Evolutionary conservation across 257 asterid genomes (phyloP), one percentile per base, ranked within the genome.

Genomic region (Petrea volubilis): DNA sequence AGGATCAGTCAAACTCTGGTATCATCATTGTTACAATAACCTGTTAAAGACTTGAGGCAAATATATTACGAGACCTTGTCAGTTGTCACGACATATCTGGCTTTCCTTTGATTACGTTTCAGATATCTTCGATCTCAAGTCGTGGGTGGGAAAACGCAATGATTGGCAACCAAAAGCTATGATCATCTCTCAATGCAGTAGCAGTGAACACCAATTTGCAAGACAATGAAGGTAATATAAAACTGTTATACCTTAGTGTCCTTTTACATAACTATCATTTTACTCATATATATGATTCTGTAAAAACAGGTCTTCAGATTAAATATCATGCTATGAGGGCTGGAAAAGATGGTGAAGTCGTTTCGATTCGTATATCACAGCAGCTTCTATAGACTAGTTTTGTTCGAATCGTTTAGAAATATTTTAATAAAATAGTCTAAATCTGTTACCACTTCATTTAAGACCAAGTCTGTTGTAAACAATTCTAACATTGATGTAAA

Each of bases 81-180:
- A 41, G 9, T 40, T 38, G 73, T 65, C 65, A 65, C 52, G 36
- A 60, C 50, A 60, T 15, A 5, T 62, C 10, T 56, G 60, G 52
- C 47, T 67, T 56, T 34, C 46, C 59, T 59, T 75, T 73, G 52
- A 68, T 38, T 21, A 43, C 36, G 46, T 75, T 69, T 46, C 96
- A 95, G 99, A 74, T 67, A 75, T 91, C 68, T 83, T 90, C 65
- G 78, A 91, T 85, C 88, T 83, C 8, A 86, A 87, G 78, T 77
- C 92, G 66, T 95, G 99, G 99, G 81, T 80, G 56, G 97, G 96
- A 38, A 84, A 84, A 77, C 53, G 76, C 65, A 79, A 76, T 20
- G 98, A 95, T 77, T 91, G 92, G 98, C 96, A 88, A 68, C 99
- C 98, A 55, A 92, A 91, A 84, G 87, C 97, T 23, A 77, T 79